Base-by-base conservation (phyloP, 2,329 filamentous ascomycete species). In the Colletotrichum abscissum region DNA sequence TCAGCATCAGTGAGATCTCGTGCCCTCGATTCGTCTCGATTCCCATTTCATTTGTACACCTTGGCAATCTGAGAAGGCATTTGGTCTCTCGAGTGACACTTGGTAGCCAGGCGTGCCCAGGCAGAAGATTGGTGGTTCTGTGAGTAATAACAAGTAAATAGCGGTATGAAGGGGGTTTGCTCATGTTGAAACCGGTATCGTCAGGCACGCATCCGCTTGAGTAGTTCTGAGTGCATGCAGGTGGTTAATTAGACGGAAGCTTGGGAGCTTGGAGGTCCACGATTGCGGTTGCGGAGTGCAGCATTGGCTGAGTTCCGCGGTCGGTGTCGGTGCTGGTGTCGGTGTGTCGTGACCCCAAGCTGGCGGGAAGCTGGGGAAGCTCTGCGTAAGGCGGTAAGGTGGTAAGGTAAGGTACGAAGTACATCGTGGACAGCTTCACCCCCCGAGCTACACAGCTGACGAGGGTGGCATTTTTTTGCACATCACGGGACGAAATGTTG, bases 401-500 rank as follows among this genome's bases (percentile, higher is more conserved):
- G 30, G 30, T 30, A 30, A 30, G 38, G 11, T 7, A 42, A 42
- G 38, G 38, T 42, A 42, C 38, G 12, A 35, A 12, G 33, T 35
- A 42, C 38, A 7, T 42, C 38, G 38, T 49, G 42, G 54, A 57
- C 16, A 57, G 52, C 63, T 30, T 65, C 52, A 64, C 62, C 55
- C 66, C 70, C 70, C 33, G 14, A 64, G 28, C 62, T 64, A 22
- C 1, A 42, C 1, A 42, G 38, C 38, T 42, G 38, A 42, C 38
- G 22, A 52, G 46, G 19, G 63, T 65, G 22, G 33, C 42, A 35
- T 24, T 55, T 56, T 49, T 66, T 60, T 49, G 33, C n/a, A 28
- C 60, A 62, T 57, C 55, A 73, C 56, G 67, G 62, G 71, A 71
- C 56, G 71, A 70, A 66, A 60, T 70, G 67, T 70, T 38, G 28